A percentile compares a stretch with the other conserved stretches of the same genome.
Conservation (phyloP, 371 early-diverging fungal genomes). For the Mucor velutinosus region DNA sequence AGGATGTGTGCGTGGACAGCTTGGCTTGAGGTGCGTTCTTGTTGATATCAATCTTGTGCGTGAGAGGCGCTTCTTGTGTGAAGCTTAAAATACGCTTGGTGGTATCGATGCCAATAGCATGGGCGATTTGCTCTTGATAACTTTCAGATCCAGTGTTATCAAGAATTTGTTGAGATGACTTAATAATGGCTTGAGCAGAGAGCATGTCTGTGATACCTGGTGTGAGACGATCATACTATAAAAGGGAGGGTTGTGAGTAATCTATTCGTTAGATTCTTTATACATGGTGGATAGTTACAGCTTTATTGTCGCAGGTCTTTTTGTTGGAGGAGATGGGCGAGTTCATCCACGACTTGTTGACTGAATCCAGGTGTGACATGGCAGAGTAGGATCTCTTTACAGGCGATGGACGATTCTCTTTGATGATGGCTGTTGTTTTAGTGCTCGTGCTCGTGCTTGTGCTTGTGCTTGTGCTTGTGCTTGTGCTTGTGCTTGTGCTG, state of each 20-base stretch:
- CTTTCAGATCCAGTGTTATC: conserved; percentile 36
- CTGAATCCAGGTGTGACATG: conserved; percentile 27
- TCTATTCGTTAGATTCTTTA: not conserved
- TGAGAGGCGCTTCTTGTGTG: not conserved
- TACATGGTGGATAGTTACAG: not conserved
- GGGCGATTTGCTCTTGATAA: conserved; percentile 77
- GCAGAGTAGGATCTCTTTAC: conserved; percentile 37
- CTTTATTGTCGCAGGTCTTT: conserved; percentile 1
- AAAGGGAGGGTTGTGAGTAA: not conserved
- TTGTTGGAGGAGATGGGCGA: conserved; percentile 14
- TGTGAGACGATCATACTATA: conserved; percentile 77
- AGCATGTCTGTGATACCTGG: conserved; percentile 68
- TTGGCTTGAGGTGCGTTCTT: conserved; percentile 26
- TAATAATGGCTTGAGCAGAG: conserved; percentile 66
- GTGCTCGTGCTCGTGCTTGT: not conserved
- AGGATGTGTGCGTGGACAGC: conserved; percentile 28
- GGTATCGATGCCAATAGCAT: conserved; percentile 74
- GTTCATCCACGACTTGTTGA: conserved; percentile 37
- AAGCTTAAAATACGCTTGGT: conserved; percentile 44
- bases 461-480: not conserved
- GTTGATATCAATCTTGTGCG: not conserved
- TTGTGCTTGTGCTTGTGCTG: not conserved
- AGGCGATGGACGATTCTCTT: not conserved
- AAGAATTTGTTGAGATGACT: conserved; percentile 29
- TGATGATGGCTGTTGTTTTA: not conserved